Evolutionary conservation across 2,329 filamentous ascomycete genomes (phyloP).

Genomic region (Arthroderma uncinatum): DNA sequence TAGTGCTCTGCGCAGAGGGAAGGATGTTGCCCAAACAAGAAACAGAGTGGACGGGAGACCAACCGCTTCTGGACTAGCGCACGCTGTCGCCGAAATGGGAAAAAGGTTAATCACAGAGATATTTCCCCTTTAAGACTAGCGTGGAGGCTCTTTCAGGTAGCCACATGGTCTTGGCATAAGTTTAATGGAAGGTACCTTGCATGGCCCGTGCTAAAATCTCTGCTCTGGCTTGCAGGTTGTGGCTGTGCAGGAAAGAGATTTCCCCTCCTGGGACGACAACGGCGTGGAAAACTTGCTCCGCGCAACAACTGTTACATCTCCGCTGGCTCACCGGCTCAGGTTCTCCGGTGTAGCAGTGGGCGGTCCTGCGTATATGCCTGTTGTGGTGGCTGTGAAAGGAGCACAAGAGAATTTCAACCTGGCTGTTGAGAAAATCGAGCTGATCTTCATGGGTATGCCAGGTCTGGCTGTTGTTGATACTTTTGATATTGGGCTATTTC

Average conservation of each 20-base stretch:
- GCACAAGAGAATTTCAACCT: background rate
- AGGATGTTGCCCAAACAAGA: background rate
- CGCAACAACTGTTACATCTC: background rate
- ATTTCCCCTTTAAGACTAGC: background rate
- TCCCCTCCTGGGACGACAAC: background rate
- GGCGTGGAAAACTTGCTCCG: background rate
- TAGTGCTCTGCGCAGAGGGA: background rate
- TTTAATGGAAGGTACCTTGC: background rate
- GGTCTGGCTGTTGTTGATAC: background rate
- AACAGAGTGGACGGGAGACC: background rate
- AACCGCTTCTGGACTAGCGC: background rate
- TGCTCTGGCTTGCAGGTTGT: background rate
- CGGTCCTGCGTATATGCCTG: background rate
- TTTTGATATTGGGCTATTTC: background rate
- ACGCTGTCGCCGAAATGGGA: background rate
- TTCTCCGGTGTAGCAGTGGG: background rate
- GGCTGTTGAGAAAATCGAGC: background rate
- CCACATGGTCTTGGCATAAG: conserved; percentile 5
- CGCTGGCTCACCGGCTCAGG: background rate
- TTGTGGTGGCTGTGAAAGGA: conserved; percentile 2
- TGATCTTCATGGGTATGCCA: background rate
- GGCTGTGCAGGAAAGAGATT: background rate
- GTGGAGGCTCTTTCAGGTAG: conserved; percentile 4
- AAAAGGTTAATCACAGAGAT: background rate
- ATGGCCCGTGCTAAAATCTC: conserved; percentile 4